A percentile compares a stretch with the other conserved stretches of the same genome.
These are phyloP conservation scores for Polytrichum commune DNA, from an alignment of 225 moss, liverwort and hornwort genomes.

Conservation along the genomic window DNA sequence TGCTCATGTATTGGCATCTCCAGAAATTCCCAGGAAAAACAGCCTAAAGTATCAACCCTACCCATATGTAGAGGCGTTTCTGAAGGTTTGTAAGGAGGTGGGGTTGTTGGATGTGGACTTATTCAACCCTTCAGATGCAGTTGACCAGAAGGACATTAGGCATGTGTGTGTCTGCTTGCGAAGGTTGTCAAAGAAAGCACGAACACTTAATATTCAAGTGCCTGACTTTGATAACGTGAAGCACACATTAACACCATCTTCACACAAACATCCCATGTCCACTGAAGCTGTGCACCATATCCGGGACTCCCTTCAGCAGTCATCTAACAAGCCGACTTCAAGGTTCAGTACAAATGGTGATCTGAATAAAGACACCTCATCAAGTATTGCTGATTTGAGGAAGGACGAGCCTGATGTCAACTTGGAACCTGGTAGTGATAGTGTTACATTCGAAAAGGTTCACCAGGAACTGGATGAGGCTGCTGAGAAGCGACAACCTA, in stretches of 20 bases:
- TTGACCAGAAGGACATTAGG: constrained; percentile 86
- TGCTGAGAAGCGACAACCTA: constrained; percentile 3
- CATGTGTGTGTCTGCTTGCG: constrained; percentile 76
- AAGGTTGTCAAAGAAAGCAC: constrained; percentile 70
- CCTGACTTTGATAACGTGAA: constrained; percentile 91
- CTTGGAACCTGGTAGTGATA: constrained; percentile 2
- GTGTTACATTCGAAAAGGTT: constrained; percentile 20
- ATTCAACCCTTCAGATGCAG: constrained; percentile 77
- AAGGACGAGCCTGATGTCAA: constrained; percentile 22
- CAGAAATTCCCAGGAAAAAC: constrained; percentile 33
- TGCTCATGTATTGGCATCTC: constrained; percentile 19
- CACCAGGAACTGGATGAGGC: constrained; percentile 29
- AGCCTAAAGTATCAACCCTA: constrained; percentile 83
- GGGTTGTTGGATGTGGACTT: constrained; percentile 77
- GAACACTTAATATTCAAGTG: constrained; percentile 53
- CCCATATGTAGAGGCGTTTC: constrained; percentile 68
- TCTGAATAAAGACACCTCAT: constrained; percentile 36
- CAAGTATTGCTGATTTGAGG: constrained; percentile 25
- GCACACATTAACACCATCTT: constrained; percentile 50
- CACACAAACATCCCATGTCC: constrained; percentile 45
- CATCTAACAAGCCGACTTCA: constrained; percentile 30
- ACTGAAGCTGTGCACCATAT: constrained; percentile 63
- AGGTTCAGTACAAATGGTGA: constrained; percentile 13
- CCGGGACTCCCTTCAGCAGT: constrained; percentile 53
- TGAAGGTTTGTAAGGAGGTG: constrained; percentile 81